Base-by-base conservation (phyloP, 768 basidiomycete genomes). In the Tephrocybe sp. region DNA sequence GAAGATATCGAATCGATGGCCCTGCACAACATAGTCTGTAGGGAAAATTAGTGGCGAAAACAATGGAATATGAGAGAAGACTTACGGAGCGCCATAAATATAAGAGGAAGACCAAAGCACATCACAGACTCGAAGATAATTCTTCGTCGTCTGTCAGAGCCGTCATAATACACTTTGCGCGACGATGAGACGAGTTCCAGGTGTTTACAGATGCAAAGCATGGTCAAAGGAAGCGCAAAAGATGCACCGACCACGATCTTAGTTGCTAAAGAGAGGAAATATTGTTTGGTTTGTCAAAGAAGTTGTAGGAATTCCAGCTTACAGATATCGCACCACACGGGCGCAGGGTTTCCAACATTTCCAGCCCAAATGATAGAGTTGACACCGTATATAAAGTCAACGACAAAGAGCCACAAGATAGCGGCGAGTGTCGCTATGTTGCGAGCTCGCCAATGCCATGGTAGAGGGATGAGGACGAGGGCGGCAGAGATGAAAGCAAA, bases 291-390 rank as follows among this genome's bases (percentile, higher is more conserved):
- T 12, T 12, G n/a, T n/a, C n/a, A n/a, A 12, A 8, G 18, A 15
- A 16, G 24, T 40, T 24, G 16, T 12, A 32, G 5, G 43, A 9
- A 13, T 2, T 5, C 28, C 27, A 13, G 30, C 52, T 18, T 71
- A n/a, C 70, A 66, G 28, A 92, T 82, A 61, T 92, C 89, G 61
- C 89, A 91, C 87, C 87, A 92, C 9, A 79, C 72, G 0, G 78
- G 71, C 9, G 68, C 70, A 36, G 55, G 60, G 34, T 79, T 61
- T n/a, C 67, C 57, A 3, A 68, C 62, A 56, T 76, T 81, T 13
- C 68, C 75, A 38, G 69, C 64, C 87, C 86, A 92, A 4, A 83
- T 52, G n/a, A 86, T 56, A 3, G 79, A 66, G 61, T 90, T 80
- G 19, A 87, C 64, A 1, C 76, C 77, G 51, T 72, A 71, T 35